These are phyloP conservation scores for Fusarium duplospermum DNA, from an alignment of 2,329 filamentous ascomycete genomes.

Conservation along the genomic window DNA sequence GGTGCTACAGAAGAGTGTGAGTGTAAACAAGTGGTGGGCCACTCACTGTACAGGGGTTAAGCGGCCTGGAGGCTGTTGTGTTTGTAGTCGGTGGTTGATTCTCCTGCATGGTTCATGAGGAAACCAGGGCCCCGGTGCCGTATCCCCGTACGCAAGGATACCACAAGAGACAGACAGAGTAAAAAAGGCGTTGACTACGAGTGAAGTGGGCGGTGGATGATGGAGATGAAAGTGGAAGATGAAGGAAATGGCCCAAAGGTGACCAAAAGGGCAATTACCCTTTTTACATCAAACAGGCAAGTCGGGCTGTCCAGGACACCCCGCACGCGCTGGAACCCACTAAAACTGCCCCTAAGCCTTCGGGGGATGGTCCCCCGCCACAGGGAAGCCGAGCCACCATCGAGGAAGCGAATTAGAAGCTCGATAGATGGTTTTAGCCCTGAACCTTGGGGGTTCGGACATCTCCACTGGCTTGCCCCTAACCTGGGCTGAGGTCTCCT, in stretches of 20 bases:
- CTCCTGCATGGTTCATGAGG: slow-evolving; percentile 34
- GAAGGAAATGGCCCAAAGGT: slow-evolving; percentile 3
- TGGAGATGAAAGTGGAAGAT: slow-evolving; percentile 8
- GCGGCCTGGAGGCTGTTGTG: slow-evolving; percentile 21
- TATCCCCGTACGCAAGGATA: background rate
- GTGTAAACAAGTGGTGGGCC: background rate
- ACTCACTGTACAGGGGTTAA: slow-evolving; percentile 39
- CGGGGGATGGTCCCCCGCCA: background rate
- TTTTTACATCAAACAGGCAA: slow-evolving; percentile 25
- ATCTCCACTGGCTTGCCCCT: background rate
- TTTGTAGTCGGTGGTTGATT: slow-evolving; percentile 10
- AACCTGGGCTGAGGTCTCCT: background rate
- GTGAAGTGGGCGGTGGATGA: background rate
- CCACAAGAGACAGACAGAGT: background rate
- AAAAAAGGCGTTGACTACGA: background rate
- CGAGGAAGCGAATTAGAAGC: slow-evolving; percentile 4
- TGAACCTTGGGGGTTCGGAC: slow-evolving; percentile 12
- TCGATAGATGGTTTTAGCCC: background rate
- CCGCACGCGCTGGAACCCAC: slow-evolving; percentile 12
- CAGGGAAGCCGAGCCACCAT: background rate
- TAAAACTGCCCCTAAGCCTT: background rate
- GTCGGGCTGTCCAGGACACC: background rate
- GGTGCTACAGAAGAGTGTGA: background rate
- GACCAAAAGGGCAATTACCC: slow-evolving; percentile 30
- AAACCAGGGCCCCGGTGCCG: slow-evolving; percentile 7